Evolutionary conservation across 768 basidiomycete species (phyloP), one percentile per base, ranked within the genome.

Genomic region (Peribolospora baueri): DNA sequence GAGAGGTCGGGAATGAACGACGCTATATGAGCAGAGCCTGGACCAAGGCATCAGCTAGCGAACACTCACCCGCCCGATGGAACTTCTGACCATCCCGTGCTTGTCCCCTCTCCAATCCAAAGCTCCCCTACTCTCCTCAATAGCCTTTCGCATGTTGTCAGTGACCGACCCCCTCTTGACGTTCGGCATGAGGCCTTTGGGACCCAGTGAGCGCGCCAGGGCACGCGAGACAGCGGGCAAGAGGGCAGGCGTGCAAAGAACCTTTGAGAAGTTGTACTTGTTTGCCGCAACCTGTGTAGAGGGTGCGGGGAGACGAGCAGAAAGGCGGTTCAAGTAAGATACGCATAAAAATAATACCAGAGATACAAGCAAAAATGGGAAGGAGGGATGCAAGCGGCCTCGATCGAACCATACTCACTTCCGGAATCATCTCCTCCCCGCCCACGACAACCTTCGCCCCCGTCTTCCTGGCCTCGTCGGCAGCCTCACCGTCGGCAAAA

Each of bases 61-160:
- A 2, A 7, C 3, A 38, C n/a, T 50, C n/a, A 5, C 10, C 38
- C 39, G 14, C 43, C 48, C 50, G 38, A 51, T 8, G 49, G 46
- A 57, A 45, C 7, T 75, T 47, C 83, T 76, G 50, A 97, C 84
- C 39, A 79, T 80, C 6, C 91, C 88, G 39, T 73, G 67, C 65
- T 81, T 81, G 69, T 93, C 87, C 7, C 84, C 85, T 68, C 80
- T 84, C 87, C 91, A 98, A 65, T 95, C 88, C 49, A 80, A 78
- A 4, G 80, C 79, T 9, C 84, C 85, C 55, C 78, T 76, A 42
- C 91, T 74, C 51, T 77, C 76, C 61, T 76, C 74, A 55, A 98
- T 78, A 59, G 82, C 90, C 9, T 78, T 78, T 10, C 74, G 79
- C 46, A 95, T 73, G 57, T 95, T 85, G 51, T 87, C 83, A 2